Conservation (phyloP, 441 rosid species). For the Mallotus repandus region DNA sequence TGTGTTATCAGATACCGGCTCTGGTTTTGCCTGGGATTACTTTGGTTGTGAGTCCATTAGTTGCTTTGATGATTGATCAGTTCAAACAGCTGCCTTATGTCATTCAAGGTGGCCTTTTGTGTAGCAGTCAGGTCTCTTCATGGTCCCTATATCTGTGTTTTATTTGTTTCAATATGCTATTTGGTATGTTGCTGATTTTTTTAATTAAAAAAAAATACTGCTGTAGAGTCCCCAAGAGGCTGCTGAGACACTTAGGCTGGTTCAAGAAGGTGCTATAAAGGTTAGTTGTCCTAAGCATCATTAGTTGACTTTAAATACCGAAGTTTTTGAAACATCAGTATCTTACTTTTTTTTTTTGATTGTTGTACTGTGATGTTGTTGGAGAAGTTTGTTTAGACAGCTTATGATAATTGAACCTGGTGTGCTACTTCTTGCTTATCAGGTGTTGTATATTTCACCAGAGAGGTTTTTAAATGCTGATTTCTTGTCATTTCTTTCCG, state of each 20-base stretch:
- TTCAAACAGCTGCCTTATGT: constrained; percentile 73
- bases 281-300: constrained; percentile 32
- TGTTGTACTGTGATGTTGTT: background rate
- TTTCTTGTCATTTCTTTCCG: constrained; percentile 63
- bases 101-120: constrained; percentile 66
- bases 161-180: constrained; percentile 17
- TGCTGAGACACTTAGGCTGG: constrained; percentile 60
- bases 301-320: background rate
- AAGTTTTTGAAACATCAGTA: background rate
- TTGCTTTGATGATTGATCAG: constrained; percentile 95
- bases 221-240: constrained; percentile 71
- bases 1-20: constrained; percentile 93
- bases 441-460: constrained; percentile 97
- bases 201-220: background rate
- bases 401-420: constrained; percentile 1
- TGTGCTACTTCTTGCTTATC: constrained; percentile 19
- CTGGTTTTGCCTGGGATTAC: constrained; percentile 74
- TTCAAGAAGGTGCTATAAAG: constrained; percentile 71
- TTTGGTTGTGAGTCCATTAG: constrained; percentile 85
- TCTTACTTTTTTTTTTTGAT: background rate
- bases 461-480: constrained; percentile 80
- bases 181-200: constrained; percentile 8
- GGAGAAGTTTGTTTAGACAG: background rate
- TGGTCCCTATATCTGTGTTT: constrained; percentile 10
- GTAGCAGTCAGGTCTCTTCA: constrained; percentile 70